Conservation (phyloP, 1,284 basidiomycete genomes). For the Inonotus hispidus region DNA sequence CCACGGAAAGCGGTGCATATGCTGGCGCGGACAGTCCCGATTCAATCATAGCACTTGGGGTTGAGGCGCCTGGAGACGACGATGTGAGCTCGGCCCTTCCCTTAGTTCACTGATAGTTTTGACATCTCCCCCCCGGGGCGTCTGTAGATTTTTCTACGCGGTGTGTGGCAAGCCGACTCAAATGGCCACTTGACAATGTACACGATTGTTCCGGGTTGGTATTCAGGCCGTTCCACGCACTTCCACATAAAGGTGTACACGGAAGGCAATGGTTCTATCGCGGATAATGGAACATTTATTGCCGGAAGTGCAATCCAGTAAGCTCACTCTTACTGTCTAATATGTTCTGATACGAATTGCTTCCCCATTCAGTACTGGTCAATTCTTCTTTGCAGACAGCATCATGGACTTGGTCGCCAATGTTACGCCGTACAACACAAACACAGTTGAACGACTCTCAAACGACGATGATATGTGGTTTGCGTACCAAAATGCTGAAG, state of each 20-base stretch:
- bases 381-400: slow-evolving; percentile 13
- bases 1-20: slow-evolving; percentile 2
- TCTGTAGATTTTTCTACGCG: slow-evolving; percentile 12
- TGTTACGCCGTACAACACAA: slow-evolving; percentile 11
- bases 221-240: slow-evolving; percentile 1
- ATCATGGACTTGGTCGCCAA: slow-evolving; percentile 14
- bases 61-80: not conserved
- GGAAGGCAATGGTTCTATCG: slow-evolving; percentile 10
- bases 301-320: slow-evolving; percentile 13
- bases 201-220: slow-evolving; percentile 12
- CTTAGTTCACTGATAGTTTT: not conserved
- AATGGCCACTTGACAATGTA: slow-evolving; percentile 10
- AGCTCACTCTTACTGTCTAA: not conserved
- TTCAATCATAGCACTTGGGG: not conserved
- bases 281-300: slow-evolving; percentile 12
- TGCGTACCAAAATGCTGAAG: slow-evolving; percentile 5
- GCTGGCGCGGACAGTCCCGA: slow-evolving; percentile 2
- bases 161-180: slow-evolving; percentile 11
- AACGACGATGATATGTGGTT: slow-evolving; percentile 9
- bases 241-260: slow-evolving; percentile 15
- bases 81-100: not conserved
- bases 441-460: slow-evolving; percentile 5
- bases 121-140: not conserved
- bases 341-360: not conserved
- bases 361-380: slow-evolving; percentile 10